Conservation (phyloP, 768 basidiomycete genomes). For the Suillus placidus region DNA sequence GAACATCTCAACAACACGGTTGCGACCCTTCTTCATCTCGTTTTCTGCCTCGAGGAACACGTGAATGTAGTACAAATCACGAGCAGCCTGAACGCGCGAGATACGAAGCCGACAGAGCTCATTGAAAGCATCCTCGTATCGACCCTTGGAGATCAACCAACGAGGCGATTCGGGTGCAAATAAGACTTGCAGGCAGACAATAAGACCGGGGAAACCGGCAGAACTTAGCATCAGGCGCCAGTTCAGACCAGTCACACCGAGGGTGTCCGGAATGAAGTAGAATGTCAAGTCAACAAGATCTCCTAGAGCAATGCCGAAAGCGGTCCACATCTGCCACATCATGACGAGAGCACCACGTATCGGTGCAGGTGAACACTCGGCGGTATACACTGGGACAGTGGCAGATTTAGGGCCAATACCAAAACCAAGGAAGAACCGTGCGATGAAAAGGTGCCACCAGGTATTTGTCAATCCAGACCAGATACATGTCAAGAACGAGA, state of each 20-base stretch:
- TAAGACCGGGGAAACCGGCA: conserved; percentile 58
- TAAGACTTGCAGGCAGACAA: conserved; percentile 48
- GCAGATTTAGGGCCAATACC: conserved; percentile 57
- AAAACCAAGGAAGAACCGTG: conserved; percentile 53
- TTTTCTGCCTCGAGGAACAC: conserved; percentile 68
- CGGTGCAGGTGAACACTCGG: conserved; percentile 76
- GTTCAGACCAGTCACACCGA: conserved; percentile 60
- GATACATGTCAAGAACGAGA: conserved; percentile 56
- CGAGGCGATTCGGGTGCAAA: conserved; percentile 73
- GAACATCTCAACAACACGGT: conserved; percentile 69
- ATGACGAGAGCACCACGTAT: conserved; percentile 91
- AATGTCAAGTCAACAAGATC: conserved; percentile 68
- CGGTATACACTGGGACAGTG: conserved; percentile 66
- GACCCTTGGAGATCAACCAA: conserved; percentile 82
- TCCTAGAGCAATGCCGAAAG: conserved; percentile 81
- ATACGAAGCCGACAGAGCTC: conserved; percentile 70
- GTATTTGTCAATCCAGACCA: conserved; percentile 57
- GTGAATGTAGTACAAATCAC: conserved; percentile 81
- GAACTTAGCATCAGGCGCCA: conserved; percentile 84
- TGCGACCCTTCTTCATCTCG: conserved; percentile 55
- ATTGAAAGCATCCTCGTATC: conserved; percentile 67
- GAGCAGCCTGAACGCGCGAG: conserved; percentile 73
- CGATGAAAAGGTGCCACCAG: conserved; percentile 61
- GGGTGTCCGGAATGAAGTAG: conserved; percentile 49
- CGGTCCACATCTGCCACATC: conserved; percentile 93